A percentile compares a stretch with the other conserved stretches of the same genome.
These are phyloP conservation scores for Dioscorea dumetorum DNA, from an alignment of 106 monocot species.

Conservation along the genomic window DNA sequence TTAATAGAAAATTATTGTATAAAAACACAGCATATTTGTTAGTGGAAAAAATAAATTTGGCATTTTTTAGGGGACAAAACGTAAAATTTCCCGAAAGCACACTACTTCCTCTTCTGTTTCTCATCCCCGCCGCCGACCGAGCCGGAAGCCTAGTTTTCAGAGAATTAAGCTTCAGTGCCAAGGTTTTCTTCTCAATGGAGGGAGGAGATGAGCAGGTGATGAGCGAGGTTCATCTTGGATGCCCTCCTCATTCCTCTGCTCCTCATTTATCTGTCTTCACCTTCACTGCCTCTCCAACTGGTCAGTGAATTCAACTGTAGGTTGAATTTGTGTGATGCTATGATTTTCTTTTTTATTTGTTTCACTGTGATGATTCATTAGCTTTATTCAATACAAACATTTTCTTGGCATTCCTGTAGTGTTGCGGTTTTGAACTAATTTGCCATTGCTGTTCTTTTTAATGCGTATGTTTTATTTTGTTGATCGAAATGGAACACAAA, in stretches of 20 bases:
- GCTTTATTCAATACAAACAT: too few species aligned
- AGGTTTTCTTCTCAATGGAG: background rate
- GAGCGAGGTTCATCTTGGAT: constrained; percentile 71
- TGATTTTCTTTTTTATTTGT: too few species aligned
- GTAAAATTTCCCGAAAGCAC: background rate
- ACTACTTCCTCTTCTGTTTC: background rate
- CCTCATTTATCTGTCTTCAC: constrained; percentile 47
- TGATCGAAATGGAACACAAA: too few species aligned
- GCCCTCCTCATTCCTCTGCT: constrained; percentile 41
- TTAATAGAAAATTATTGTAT: background rate
- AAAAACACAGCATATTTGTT: background rate
- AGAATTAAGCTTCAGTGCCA: too few species aligned
- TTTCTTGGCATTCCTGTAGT: too few species aligned
- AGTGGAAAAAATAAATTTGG: background rate
- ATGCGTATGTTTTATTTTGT: too few species aligned
- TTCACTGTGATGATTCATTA: too few species aligned
- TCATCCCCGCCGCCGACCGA: too few species aligned
- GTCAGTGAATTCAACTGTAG: background rate
- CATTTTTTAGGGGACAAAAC: background rate
- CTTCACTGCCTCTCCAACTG: constrained; percentile 28
- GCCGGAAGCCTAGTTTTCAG: too few species aligned
- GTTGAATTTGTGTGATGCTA: too few species aligned
- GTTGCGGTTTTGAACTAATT: too few species aligned
- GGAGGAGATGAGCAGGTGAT: constrained; percentile 37
- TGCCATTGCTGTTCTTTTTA: too few species aligned